Percentiles rank a stretch among this genome's conserved stretches.
Evolutionary conservation across 225 moss, liverwort and hornwort species (phyloP).

Genomic region (Sphagnum contortum): DNA sequence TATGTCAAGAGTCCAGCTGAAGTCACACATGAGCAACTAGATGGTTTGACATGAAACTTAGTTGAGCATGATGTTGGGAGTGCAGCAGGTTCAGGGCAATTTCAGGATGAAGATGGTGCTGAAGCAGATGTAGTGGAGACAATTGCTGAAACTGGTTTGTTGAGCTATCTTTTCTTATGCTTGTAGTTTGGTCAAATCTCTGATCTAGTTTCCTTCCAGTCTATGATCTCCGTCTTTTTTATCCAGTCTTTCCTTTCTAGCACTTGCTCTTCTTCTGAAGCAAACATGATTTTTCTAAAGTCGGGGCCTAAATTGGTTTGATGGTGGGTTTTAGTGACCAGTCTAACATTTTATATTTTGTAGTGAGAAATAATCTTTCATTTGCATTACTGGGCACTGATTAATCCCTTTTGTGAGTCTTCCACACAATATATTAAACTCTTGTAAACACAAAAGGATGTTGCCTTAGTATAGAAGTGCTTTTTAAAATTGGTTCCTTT

Average conservation of each 20-base stretch:
- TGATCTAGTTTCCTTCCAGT: conserved; percentile 11
- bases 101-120: conserved; percentile 4
- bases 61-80: conserved; percentile 1
- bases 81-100: conserved; percentile 3
- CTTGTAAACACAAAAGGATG: too few relatives aligned
- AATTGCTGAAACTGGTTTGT: conserved; percentile 5
- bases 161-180: not conserved
- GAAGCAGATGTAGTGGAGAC: conserved; percentile 1
- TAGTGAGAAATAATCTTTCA: conserved; percentile 38
- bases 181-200: too few relatives aligned
- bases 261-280: too few relatives aligned
- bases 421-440: too few relatives aligned
- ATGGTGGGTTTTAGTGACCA: conserved; percentile 35
- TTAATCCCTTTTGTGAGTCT: too few relatives aligned
- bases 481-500: too few relatives aligned
- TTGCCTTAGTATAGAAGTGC: too few relatives aligned
- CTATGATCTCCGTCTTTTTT: conserved; percentile 27
- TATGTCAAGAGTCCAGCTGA: not conserved
- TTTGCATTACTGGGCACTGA: too few relatives aligned
- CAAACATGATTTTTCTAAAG: too few relatives aligned
- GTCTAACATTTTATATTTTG: conserved; percentile 17
- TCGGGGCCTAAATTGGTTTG: too few relatives aligned
- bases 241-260: too few relatives aligned
- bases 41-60: not conserved
- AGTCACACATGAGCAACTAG: not conserved